Conservation (phyloP, 306 rosid genomes). For the Begonia loranthoides region DNA sequence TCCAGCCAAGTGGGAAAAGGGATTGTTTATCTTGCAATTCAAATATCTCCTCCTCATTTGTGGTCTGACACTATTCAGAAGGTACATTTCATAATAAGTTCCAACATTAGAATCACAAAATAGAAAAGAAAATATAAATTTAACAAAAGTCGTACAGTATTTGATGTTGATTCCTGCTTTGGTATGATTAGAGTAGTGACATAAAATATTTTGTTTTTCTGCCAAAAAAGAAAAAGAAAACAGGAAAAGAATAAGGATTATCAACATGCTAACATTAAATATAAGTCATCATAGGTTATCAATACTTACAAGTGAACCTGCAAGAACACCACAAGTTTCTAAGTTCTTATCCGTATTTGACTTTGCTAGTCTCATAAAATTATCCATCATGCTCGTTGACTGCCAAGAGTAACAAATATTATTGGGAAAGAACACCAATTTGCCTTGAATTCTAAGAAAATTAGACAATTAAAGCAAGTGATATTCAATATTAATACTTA, state of each 20-base stretch:
- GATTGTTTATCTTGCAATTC: conserved; percentile 87
- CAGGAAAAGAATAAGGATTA: too few species aligned
- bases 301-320: conserved; percentile 85
- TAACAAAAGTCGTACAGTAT: conserved; percentile 50
- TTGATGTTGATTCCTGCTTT: conserved; percentile 82
- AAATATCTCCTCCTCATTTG: conserved; percentile 94
- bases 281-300: not conserved
- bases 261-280: not conserved
- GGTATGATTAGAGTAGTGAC: conserved; percentile 89
- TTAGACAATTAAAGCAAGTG: too few species aligned
- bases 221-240: conserved; percentile 24
- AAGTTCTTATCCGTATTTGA: conserved; percentile 75
- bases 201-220: conserved; percentile 85
- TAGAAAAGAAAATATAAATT: too few species aligned
- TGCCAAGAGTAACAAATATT: conserved; percentile 27
- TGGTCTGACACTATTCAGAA: conserved; percentile 69
- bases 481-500: too few species aligned
- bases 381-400: conserved; percentile 87
- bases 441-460: not conserved
- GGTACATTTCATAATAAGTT: not conserved
- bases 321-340: conserved; percentile 93
- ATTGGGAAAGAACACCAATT: conserved; percentile 9
- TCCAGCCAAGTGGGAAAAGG: conserved; percentile 98
- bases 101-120: too few species aligned
- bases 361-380: conserved; percentile 77